Conservation (phyloP, 2,329 filamentous ascomycete genomes). For the Penicillium sp. region DNA sequence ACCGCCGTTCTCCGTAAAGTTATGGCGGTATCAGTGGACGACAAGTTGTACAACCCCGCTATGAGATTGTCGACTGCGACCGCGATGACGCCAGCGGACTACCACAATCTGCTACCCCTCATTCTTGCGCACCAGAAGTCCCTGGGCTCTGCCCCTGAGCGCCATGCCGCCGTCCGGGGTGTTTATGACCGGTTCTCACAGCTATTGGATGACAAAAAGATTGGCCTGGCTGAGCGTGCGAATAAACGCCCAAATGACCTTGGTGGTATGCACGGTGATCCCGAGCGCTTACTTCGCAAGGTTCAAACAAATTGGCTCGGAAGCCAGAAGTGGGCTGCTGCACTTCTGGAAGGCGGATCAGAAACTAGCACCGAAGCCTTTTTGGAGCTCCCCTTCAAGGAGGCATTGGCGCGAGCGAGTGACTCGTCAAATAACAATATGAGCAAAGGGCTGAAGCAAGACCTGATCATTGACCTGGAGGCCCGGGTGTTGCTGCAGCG, state of each 20-base stretch:
- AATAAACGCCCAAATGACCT: conserved; percentile 26
- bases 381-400: conserved; percentile 67
- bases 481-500: conserved; percentile 67
- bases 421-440: conserved; percentile 54
- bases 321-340: conserved; percentile 71
- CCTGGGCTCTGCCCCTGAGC: conserved; percentile 59
- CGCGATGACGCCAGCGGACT: conserved; percentile 33
- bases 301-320: conserved; percentile 76
- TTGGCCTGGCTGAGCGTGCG: conserved; percentile 48
- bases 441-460: conserved; percentile 22
- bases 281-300: conserved; percentile 43
- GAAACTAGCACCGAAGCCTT: conserved; percentile 61
- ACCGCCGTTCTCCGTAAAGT: conserved; percentile 76
- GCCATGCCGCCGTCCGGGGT: conserved; percentile 61
- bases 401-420: conserved; percentile 70
- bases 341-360: conserved; percentile 68
- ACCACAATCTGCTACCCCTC: conserved; percentile 59
- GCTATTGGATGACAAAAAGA: conserved; percentile 65
- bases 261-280: conserved; percentile 40
- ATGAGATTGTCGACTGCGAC: conserved; percentile 59
- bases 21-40: conserved; percentile 47
- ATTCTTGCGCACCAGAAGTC: conserved; percentile 73
- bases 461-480: conserved; percentile 69
- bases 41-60: conserved; percentile 52
- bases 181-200: conserved; percentile 66